These are phyloP conservation scores for Pythium scleroteichum DNA, from an alignment of 352 stramenopile genomes.

Conservation along the genomic window DNA sequence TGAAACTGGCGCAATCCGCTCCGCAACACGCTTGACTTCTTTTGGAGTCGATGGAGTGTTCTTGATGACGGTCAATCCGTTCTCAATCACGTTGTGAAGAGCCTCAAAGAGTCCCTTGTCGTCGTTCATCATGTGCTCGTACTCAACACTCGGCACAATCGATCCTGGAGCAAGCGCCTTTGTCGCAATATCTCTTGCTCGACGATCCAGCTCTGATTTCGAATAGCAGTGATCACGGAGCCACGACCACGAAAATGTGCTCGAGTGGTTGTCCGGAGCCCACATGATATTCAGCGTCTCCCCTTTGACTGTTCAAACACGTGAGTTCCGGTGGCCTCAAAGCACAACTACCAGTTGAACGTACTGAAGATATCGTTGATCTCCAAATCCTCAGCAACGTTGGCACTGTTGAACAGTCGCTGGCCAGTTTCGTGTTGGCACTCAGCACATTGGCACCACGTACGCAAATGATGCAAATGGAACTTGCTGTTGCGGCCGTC, in stretches of 20 bases:
- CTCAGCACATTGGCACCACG: slow-evolving; percentile 70
- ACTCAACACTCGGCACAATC: slow-evolving; percentile 58
- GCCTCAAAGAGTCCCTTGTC: slow-evolving; percentile 70
- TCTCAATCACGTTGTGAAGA: slow-evolving; percentile 66
- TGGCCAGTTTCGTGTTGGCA: slow-evolving; percentile 81
- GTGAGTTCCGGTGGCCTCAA: too few species aligned
- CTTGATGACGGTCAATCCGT: slow-evolving; percentile 71
- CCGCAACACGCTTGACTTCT: slow-evolving; percentile 71
- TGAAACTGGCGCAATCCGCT: slow-evolving; percentile 79
- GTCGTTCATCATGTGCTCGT: slow-evolving; percentile 64
- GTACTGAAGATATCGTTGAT: slow-evolving; percentile 78
- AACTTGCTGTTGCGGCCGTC: slow-evolving; percentile 70
- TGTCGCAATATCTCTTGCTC: slow-evolving; percentile 47
- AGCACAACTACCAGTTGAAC: slow-evolving; percentile 8
- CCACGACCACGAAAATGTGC: slow-evolving; percentile 67
- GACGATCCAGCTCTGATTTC: slow-evolving; percentile 45
- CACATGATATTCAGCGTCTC: slow-evolving; percentile 73
- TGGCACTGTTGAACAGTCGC: slow-evolving; percentile 73
- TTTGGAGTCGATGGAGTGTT: slow-evolving; percentile 61
- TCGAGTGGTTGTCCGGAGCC: slow-evolving; percentile 62
- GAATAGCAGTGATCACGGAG: slow-evolving; percentile 83
- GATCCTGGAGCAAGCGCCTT: slow-evolving; percentile 45
- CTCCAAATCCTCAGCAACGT: slow-evolving; percentile 55
- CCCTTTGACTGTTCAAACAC: slow-evolving; percentile 49
- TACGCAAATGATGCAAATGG: slow-evolving; percentile 72